Base-by-base conservation (phyloP, 139 green algal genomes). In the Picocystis salinarum region DNA sequence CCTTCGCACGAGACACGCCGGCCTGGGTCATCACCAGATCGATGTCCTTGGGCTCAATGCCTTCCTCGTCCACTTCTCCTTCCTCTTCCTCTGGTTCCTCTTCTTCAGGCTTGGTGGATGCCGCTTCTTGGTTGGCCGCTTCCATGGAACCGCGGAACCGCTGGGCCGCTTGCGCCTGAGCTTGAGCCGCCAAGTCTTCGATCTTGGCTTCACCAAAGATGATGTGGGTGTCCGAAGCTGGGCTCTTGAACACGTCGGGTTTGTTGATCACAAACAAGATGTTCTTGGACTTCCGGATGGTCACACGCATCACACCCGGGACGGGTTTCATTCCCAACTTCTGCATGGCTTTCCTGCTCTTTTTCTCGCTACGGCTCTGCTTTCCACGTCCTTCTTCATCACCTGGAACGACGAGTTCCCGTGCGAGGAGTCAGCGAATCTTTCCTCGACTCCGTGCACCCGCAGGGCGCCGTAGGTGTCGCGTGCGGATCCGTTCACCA, bases 151-250 rank as follows among this genome's bases (percentile, higher is more conserved):
- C 2, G 30, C 53, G 23, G 47, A 41, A 1, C 65, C 90, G 82
- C 63, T 92, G 71, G n/a, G 83, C 79, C 6, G 75, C 76, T 15
- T 50, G 44, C 3, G 63, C 58, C 42, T 82, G 69, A 13, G 72
- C 74, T 57, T 93, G 74, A 2, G 85, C 77, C 33, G 56, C 74
- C 9, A 96, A 65, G 62, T 98, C 88, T 77, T 98, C 88, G 13
- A 97, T 94, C 82, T 97, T 95, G 39, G 84, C 84, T 73, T 98
- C 88, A 33, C 88, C 88, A 52, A 98, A 98, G 65, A 98, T 94
- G 69, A 98, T 80, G 70, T 95, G 89, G 7, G 88, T 97, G 67
- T 98, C 88, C 4, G 67, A 85, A 37, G 64, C 70, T 11, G 88
- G 85, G 64, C 59, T 79, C 69, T 94, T 93, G 82, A 93, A 97